Base-by-base conservation (phyloP, 176 grass and related monocot species). In the Oryza meyeriana region DNA sequence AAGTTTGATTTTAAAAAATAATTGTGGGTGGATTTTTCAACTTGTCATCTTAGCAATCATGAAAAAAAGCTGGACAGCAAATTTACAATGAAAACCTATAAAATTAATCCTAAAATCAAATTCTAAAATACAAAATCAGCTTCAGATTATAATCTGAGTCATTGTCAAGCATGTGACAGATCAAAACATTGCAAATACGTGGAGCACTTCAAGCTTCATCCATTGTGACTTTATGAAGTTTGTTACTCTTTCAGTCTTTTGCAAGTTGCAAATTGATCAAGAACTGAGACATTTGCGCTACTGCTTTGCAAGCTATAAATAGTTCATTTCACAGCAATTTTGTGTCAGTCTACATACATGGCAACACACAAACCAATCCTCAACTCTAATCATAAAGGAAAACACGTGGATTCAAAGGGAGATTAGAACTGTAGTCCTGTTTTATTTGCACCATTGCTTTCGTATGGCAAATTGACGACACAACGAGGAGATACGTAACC, bases 261-360 rank as follows among this genome's bases (percentile, higher is more conserved):
- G 20, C 20, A n/a, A n/a, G 12, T 45, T 45, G 50, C 50, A 57
- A 57, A n/a, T n/a, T 55, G 50, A 22, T 58, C 52, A 58, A 24
- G 22, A 58, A 3, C 18, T 10, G 2, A 8, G 22, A 58, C 52
- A 58, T n/a, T 58, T 22, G 12, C 1, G 52, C 18, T 24, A 20
- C 38, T 17, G 22, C 22, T 75, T 83, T 38, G 32, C 13, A 20
- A 81, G 61, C 2, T 4, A 32, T 44, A 35, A 57, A 77, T 39
- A 68, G 50, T 7, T 76, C n/a, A 76, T 77, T 84, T 57, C 31
- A 77, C 0, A 52, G 40, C 52, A 83, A 12, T 28, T 33, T 48
- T 27, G 58, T 22, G 36, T 22, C 18, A 27, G 36, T 73, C 30
- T 25, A 64, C 10, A 45, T 4, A 18, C 26, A 30, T 45, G 59